phyloP scores from a whole-genome alignment of 2,329 filamentous ascomycete genomes.

The Dactylellina sp. region DNA sequence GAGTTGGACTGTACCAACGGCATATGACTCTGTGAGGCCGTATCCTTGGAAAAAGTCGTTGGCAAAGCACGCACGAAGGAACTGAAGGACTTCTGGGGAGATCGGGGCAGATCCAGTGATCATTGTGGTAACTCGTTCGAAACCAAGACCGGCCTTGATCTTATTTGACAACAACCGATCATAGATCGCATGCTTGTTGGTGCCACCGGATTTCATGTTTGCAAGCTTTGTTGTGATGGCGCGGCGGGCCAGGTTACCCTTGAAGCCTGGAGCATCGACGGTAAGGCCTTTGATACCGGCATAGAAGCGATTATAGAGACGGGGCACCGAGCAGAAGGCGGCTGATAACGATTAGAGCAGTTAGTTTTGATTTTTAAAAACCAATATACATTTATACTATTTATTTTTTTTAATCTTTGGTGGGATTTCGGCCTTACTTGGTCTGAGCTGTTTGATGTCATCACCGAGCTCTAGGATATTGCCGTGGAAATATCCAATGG shows the following conservation, averaged over 20 bases:
- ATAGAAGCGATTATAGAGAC: conserved; percentile 91
- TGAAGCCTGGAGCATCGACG: conserved; percentile 80
- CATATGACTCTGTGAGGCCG: conserved; percentile 93
- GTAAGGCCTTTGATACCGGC: conserved; percentile 83
- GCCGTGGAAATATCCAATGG: conserved; percentile 93
- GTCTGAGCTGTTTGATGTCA: conserved; percentile 86
- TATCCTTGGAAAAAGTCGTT: conserved; percentile 87
- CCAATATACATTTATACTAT: neutral
- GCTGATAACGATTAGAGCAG: conserved; percentile 14
- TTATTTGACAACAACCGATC: conserved; percentile 92
- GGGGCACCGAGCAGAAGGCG: conserved; percentile 86
- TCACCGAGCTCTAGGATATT: conserved; percentile 88
- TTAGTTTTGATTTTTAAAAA: neutral
- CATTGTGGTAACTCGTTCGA: conserved; percentile 79
- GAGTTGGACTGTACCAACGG: conserved; percentile 77
- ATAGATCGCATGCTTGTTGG: conserved; percentile 80
- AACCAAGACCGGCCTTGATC: conserved; percentile 82
- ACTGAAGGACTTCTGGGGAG: conserved; percentile 86
- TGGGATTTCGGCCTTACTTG: conserved; percentile 68
- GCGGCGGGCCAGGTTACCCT: conserved; percentile 82
- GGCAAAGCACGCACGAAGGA: conserved; percentile 84
- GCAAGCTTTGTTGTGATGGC: conserved; percentile 84
- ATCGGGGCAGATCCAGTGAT: conserved; percentile 90
- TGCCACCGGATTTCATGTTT: conserved; percentile 81
- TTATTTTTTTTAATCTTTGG: no score